Base-by-base conservation (phyloP, 2,329 filamentous ascomycete species). In the Aspergillus puulaauensis region DNA sequence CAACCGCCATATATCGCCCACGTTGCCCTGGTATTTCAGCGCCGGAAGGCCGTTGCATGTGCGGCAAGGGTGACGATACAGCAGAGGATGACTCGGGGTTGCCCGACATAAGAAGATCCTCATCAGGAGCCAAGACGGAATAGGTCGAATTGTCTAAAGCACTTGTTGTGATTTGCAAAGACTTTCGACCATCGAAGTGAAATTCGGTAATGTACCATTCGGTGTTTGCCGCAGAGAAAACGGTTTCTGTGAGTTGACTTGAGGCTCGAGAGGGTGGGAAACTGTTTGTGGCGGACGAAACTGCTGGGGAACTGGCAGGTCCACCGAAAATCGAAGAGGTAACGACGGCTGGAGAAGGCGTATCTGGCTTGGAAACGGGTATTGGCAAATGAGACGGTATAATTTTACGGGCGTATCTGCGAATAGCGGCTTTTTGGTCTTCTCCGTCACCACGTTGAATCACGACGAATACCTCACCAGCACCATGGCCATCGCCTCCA, bases 1-100 rank as follows among this genome's bases (percentile, higher is more conserved):
- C 95, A 47, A 92, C 77, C 17, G 90, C 91, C 39, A 98, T 71
- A 44, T 96, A 84, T 12, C 93, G 88, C 58, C 90, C 89, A 61
- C 93, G 85, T 58, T 92, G 89, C 6, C 95, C 95, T 3, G 93
- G 93, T 31, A 97, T 85, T 61, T 96, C 90, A 5, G 76, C 69
- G 6, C 71, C 70, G 17, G 64, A 64, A 52, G 71, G 75, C 62
- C 72, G 77, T 66, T 68, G 80, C 69, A 71, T 80, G 68, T 74
- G 76, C 43, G 74, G 83, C 63, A 80, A 70, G n/a, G 81, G 83
- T 4, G 82, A 83, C 15, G 80, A 81, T 45, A 77, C 79, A 33
- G 76, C 80, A 21, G 80, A 85, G 5, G 82, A 87, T 11, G 78
- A 71, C 14, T 75, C 76, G 1, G 83, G 85, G 43, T 73, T 74